Evolutionary conservation across 345 rosid genomes (phyloP).

Genomic region (Populus nigra): DNA sequence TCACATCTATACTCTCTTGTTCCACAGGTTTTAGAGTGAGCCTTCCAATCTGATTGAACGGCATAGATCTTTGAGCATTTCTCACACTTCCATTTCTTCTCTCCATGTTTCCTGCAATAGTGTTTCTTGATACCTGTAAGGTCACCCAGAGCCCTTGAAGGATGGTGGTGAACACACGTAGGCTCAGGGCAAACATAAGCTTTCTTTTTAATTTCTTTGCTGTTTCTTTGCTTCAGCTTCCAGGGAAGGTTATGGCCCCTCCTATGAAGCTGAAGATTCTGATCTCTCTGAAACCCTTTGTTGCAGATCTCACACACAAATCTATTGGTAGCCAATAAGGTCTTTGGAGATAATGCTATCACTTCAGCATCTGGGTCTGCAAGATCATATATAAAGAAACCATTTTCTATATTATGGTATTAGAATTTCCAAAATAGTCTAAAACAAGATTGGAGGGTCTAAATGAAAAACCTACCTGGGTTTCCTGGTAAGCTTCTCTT

Average conservation of each 20-base stretch:
- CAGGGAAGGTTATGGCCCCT: constrained; percentile 97
- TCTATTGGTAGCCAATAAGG: constrained; percentile 80
- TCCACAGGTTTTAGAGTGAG: constrained; percentile 94
- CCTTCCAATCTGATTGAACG: constrained; percentile 96
- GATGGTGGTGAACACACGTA: constrained; percentile 82
- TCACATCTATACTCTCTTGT: constrained; percentile 92
- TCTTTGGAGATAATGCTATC: constrained; percentile 78
- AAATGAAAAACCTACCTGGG: constrained; percentile 50
- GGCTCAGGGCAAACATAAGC: constrained; percentile 80
- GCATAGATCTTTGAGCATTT: constrained; percentile 91
- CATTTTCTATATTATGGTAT: background rate
- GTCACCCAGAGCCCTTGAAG: constrained; percentile 90
- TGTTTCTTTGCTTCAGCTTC: constrained; percentile 80
- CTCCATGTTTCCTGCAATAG: constrained; percentile 88
- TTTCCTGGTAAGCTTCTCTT: constrained; percentile 88
- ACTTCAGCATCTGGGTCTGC: constrained; percentile 92
- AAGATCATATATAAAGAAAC: background rate
- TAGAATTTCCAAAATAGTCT: background rate
- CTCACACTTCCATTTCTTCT: constrained; percentile 95
- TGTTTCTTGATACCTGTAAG: constrained; percentile 97
- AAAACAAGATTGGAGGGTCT: background rate
- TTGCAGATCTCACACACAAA: constrained; percentile 93
- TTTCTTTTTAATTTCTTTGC: constrained; percentile 55
- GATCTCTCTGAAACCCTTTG: constrained; percentile 94
- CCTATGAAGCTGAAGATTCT: constrained; percentile 90